These are phyloP conservation scores for Skeletonema costatum DNA, from an alignment of 108 stramenopile species.

Conservation along the genomic window DNA sequence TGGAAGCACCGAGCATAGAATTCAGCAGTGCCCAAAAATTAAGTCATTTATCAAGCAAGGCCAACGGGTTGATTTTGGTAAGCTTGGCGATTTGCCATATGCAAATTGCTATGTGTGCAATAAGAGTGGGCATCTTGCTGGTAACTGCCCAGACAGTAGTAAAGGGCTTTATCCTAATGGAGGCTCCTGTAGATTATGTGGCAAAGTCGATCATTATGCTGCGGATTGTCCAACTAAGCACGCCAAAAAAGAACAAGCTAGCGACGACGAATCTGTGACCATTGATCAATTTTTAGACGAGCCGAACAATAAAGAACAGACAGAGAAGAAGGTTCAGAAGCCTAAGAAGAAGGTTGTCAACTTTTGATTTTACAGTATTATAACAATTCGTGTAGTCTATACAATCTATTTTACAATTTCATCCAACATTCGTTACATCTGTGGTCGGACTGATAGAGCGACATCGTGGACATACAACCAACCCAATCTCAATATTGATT, in stretches of 20 bases:
- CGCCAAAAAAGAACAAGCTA: constrained; percentile 17
- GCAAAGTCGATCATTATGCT: constrained; percentile 62
- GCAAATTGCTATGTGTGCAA: constrained; percentile 83
- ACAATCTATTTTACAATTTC: background rate
- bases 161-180: constrained; percentile 80
- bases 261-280: background rate
- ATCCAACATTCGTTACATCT: constrained; percentile 8
- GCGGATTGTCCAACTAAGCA: constrained; percentile 59
- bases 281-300: background rate
- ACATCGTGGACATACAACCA: constrained; percentile 36
- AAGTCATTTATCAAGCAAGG: constrained; percentile 19
- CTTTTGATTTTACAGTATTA: background rate
- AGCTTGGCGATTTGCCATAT: constrained; percentile 61
- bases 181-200: constrained; percentile 72
- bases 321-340: background rate
- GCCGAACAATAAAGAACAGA: background rate
- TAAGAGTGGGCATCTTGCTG: constrained; percentile 70
- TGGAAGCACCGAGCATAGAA: constrained; percentile 72
- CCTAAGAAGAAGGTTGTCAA: background rate
- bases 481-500: constrained; percentile 24
- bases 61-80: constrained; percentile 35
- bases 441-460: constrained; percentile 27
- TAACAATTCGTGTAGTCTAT: background rate
- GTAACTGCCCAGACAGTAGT: constrained; percentile 61
- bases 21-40: constrained; percentile 63